Percentiles rank a stretch among this genome's conserved stretches.
Evolutionary conservation across 306 rosid species (phyloP).

Genomic region (Fragaria iinumae): DNA sequence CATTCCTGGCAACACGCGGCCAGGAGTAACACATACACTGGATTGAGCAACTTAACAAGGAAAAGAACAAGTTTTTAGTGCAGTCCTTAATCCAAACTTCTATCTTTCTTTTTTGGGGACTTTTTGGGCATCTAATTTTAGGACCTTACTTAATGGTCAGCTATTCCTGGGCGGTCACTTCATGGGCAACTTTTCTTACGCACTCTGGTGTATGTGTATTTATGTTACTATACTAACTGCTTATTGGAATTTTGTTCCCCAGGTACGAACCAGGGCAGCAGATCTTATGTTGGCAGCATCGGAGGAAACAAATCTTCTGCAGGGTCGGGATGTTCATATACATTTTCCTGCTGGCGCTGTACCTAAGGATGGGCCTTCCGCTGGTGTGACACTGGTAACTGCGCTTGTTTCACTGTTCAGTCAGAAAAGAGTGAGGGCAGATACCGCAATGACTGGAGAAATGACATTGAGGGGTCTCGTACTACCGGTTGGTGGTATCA

Average conservation of each 20-base stretch:
- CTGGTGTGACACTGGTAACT: conserved; percentile 97
- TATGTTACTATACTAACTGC: not conserved
- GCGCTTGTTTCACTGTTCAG: conserved; percentile 89
- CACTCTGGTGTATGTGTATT: not conserved
- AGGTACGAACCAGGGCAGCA: conserved; percentile 87
- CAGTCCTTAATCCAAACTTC: not conserved
- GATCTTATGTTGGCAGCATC: conserved; percentile 72
- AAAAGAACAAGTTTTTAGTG: not conserved
- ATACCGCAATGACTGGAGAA: conserved; percentile 99
- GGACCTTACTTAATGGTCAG: not conserved
- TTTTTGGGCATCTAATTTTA: not conserved
- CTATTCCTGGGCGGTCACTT: not conserved
- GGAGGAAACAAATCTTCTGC: conserved; percentile 63
- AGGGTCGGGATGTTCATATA: conserved; percentile 89
- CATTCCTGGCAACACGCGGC: not conserved
- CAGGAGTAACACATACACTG: not conserved
- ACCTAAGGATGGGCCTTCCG: conserved; percentile 99
- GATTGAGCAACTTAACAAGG: not conserved
- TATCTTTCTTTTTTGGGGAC: not conserved
- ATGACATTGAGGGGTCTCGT: conserved; percentile 97
- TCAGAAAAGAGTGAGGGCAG: conserved; percentile 77
- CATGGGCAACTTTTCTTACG: not conserved
- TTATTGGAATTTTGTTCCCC: not conserved
- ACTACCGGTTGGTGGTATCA: conserved; percentile 95
- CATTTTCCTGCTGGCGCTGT: conserved; percentile 99